These are phyloP conservation scores for Colletotrichum tofieldiae DNA, from an alignment of 2,329 filamentous ascomycete genomes.

Conservation along the genomic window DNA sequence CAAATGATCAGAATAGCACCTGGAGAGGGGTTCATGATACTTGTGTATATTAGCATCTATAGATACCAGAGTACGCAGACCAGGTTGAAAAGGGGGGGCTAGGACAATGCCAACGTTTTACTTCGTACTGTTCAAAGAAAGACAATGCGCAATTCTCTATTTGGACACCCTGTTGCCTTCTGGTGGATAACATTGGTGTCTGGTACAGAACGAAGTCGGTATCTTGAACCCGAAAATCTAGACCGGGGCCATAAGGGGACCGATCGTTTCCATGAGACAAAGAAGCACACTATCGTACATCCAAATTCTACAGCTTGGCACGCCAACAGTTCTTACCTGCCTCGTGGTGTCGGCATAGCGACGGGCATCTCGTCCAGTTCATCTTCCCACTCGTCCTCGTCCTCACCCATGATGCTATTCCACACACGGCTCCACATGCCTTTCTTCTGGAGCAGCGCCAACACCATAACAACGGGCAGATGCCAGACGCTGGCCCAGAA, in stretches of 20 bases:
- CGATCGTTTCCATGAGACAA: constrained; percentile 10
- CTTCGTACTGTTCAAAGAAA: not conserved
- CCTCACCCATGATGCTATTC: constrained; percentile 74
- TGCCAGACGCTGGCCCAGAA: constrained; percentile 99
- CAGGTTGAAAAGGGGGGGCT: constrained; percentile 18
- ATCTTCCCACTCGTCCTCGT: constrained; percentile 68
- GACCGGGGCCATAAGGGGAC: not conserved
- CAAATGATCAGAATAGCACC: constrained; percentile 17
- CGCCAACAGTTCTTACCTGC: constrained; percentile 10
- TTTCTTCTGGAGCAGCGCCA: constrained; percentile 94
- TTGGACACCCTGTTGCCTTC: not conserved
- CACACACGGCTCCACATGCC: constrained; percentile 91
- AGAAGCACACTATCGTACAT: constrained; percentile 37
- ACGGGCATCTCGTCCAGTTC: constrained; percentile 65
- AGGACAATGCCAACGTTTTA: not conserved
- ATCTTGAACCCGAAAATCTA: constrained; percentile 16
- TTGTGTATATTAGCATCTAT: constrained; percentile 43
- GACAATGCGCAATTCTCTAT: not conserved
- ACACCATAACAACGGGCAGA: constrained; percentile 88
- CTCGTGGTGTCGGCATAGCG: constrained; percentile 12
- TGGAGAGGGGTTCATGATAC: constrained; percentile 2
- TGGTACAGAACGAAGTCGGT: constrained; percentile 7
- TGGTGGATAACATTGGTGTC: not conserved
- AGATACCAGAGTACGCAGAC: constrained; percentile 38
- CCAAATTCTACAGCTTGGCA: constrained; percentile 1